Percentiles rank a stretch among this genome's conserved stretches.
These are phyloP conservation scores for Carex littledalei DNA, from an alignment of 176 grass and related monocot genomes.

Conservation along the genomic window DNA sequence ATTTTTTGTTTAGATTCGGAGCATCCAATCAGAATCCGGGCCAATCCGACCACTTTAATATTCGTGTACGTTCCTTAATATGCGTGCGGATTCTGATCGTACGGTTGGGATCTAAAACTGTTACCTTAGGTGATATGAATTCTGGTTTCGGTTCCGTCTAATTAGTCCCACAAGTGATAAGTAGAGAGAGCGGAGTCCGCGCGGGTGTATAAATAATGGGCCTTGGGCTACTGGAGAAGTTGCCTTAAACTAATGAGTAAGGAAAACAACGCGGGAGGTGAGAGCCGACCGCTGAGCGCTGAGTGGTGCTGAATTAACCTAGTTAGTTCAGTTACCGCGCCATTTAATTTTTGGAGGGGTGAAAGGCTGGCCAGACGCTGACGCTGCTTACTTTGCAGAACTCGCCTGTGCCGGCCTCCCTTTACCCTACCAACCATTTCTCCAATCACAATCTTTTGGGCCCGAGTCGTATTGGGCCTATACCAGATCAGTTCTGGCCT, in stretches of 20 bases:
- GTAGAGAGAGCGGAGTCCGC: not conserved
- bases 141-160: too few relatives aligned
- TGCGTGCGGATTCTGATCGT: too few relatives aligned
- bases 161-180: too few relatives aligned
- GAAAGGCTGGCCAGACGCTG: conserved; percentile 61
- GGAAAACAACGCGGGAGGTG: conserved; percentile 98
- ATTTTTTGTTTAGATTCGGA: too few relatives aligned
- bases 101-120: too few relatives aligned
- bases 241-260: conserved; percentile 97
- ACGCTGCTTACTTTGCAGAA: conserved; percentile 97
- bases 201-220: not conserved
- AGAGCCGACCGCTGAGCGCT: conserved; percentile 68
- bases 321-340: conserved; percentile 29
- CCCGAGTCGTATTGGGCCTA: not conserved
- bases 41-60: too few relatives aligned
- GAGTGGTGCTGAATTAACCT: not conserved
- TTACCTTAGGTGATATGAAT: too few relatives aligned
- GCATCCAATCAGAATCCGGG: too few relatives aligned
- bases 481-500: too few relatives aligned
- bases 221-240: fast-evolving
- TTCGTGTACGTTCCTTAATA: too few relatives aligned
- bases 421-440: not conserved
- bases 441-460: too few relatives aligned
- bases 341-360: conserved; percentile 46
- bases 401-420: conserved; percentile 81